Evolutionary conservation across 2,329 filamentous ascomycete genomes (phyloP), one percentile per base, ranked within the genome.

Genomic region (Paecilomyces sp.): DNA sequence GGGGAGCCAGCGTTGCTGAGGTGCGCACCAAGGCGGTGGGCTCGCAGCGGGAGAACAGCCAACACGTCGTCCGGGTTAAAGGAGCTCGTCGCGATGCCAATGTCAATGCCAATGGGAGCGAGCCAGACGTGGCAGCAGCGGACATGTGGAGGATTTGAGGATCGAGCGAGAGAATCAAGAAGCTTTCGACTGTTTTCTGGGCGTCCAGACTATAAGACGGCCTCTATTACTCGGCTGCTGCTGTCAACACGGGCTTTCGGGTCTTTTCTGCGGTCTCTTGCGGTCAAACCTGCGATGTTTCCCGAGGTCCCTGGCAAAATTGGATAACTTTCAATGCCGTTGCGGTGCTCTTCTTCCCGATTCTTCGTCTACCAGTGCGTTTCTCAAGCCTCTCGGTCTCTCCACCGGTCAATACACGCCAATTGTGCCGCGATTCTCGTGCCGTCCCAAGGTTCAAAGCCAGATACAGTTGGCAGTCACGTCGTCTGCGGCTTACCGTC

Each of bases 1-100:
- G 73, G 73, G 74, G 71, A 72, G 74, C 75, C 74, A 77, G 69
- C 60, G 71, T 74, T 69, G 70, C 67, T 65, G 70, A 70, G 69
- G 68, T 71, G 58, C 61, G 61, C 60, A 65, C 67, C 66, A 61
- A 71, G 68, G 71, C 70, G 71, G 71, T 74, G 72, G 71, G 68
- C 65, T 69, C 50, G 54, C 31, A 47, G 47, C 56, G 31, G 30
- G 54, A 51, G 56, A 18, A 33, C 31, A 33, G 11, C 25, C 56
- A 51, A 28, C 36, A 52, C 12, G 15, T 62, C 22, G 30, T 62
- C 68, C 71, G 71, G 69, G 61, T 68, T 61, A 71, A 73, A 62
- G 68, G 70, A 71, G 66, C 63, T 62, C 58, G 55, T 57, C 60
- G 61, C 61, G 61, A 61, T 61, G 62, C 66, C 54, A 63, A 57